Percentiles rank a stretch among this genome's conserved stretches.
phyloP scores from a whole-genome alignment of 257 asterid species.

The Plantago major region DNA sequence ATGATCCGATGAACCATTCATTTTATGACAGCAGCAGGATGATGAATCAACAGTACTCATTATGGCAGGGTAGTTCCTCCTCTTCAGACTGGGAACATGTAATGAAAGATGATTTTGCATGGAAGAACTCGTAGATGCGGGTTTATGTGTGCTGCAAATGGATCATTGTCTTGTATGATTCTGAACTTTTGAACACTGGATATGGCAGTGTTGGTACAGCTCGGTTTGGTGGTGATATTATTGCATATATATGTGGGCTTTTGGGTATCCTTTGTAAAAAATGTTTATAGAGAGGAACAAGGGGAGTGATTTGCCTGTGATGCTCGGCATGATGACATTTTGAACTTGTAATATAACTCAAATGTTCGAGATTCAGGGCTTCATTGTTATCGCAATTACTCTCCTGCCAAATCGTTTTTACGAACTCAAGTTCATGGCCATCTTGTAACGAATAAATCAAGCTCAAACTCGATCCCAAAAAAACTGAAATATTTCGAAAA shows the following conservation, averaged over 20 bases:
- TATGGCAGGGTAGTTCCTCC: slow-evolving; percentile 46
- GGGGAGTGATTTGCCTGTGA: no score
- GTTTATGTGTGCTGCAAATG: slow-evolving; percentile 15
- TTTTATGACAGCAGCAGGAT: slow-evolving; percentile 19
- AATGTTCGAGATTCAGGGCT: no score
- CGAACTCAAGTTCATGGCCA: no score
- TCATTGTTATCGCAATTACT: no score
- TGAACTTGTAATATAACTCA: no score
- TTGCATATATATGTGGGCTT: background rate
- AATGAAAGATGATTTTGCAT: slow-evolving; percentile 52
- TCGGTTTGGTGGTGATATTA: background rate
- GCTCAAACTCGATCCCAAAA: no score
- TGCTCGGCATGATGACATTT: no score
- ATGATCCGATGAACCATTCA: slow-evolving; percentile 31
- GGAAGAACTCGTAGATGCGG: slow-evolving; percentile 27
- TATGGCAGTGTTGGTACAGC: background rate
- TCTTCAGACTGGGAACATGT: slow-evolving; percentile 97
- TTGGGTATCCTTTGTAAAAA: slow-evolving; percentile 18
- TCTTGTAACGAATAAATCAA: no score
- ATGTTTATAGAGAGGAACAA: no score
- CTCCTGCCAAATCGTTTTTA: no score
- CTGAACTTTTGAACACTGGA: background rate
- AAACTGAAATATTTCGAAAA: no score
- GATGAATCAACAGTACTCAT: slow-evolving; percentile 24
- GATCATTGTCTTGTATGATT: background rate